Conservation (phyloP, 1,284 basidiomycete species). For the Malassezia sympodialis region DNA sequence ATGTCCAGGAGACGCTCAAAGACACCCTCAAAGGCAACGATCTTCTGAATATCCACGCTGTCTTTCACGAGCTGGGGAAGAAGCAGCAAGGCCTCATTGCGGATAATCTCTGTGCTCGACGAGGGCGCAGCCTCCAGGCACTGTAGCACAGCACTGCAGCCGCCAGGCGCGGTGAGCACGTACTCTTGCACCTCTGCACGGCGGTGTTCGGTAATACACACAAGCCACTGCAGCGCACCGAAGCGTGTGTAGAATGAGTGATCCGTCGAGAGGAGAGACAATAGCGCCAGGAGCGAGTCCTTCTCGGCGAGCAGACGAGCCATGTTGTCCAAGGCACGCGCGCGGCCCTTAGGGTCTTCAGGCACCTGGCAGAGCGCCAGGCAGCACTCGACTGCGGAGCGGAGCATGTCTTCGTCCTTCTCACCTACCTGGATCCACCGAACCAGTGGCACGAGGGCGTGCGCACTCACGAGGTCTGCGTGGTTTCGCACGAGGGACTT, state of each 20-base stretch:
- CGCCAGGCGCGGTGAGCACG: conserved; percentile 71
- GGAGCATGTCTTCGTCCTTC: conserved; percentile 33
- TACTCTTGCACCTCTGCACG: conserved; percentile 72
- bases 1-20: conserved; percentile 92
- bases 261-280: conserved; percentile 54
- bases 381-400: conserved; percentile 32
- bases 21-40: conserved; percentile 89
- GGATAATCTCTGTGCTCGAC: conserved; percentile 42
- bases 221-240: conserved; percentile 75
- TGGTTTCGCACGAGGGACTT: conserved; percentile 86
- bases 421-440: conserved; percentile 25
- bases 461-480: conserved; percentile 54
- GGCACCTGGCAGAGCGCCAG: conserved; percentile 32
- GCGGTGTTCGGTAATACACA: conserved; percentile 59
- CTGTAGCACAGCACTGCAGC: conserved; percentile 62
- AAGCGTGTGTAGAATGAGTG: conserved; percentile 72
- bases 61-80: conserved; percentile 71
- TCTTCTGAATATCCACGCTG: conserved; percentile 90
- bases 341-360: not conserved
- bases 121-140: conserved; percentile 48
- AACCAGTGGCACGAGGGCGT: conserved; percentile 33
- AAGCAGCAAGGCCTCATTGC: conserved; percentile 57
- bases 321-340: conserved; percentile 59
- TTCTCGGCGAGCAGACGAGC: conserved; percentile 62
- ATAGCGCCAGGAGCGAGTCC: conserved; percentile 64